Evolutionary conservation across 2,329 filamentous ascomycete species (phyloP), one percentile per base, ranked within the genome.

Genomic region (Arthrobotrys entomopaga): DNA sequence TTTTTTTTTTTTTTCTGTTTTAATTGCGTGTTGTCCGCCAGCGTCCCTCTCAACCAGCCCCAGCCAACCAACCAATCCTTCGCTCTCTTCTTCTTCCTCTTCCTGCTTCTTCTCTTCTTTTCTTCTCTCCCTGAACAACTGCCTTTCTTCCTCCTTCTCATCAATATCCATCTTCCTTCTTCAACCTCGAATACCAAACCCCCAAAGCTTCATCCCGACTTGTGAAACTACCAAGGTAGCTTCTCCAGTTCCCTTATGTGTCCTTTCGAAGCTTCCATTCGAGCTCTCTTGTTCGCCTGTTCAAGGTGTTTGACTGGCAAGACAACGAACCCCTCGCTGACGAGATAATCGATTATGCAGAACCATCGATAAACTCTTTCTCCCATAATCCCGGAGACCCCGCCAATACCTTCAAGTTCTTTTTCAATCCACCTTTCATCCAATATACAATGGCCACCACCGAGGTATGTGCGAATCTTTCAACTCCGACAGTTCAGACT

Each of bases 301-400:
- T 49, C 15, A 46, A 66, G 61, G 61, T 73, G 69, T 73, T 73
- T 73, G 69, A 73, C 69, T 34, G 34, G 53, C 40, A 49, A 59
- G 29, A 61, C 61, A 73, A 66, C 57, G 65, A 73, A 73, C 69
- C 69, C 69, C 69, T 73, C 69, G 69, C 69, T 73, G 69, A 73
- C 69, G 38, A 63, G 50, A 63, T 66, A 66, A 73, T 73, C 61
- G 69, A 73, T 73, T 73, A 73, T 63, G 69, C 69, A 73, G 69
- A 65, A 61, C 43, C 69, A 42, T 73, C 69, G 69, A 73, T 73
- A 73, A 66, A 38, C 69, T 58, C 50, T 63, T 52, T 38, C 50
- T 42, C 54, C 49, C 42, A 46, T 24, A 40, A 66, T 34, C 56
- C 54, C 69, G 61, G 52, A 58, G 20, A 56, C 63, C 63, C 63